Evolutionary conservation across 805 yeast genomes (phyloP), one percentile per base, ranked within the genome.

Genomic region (Kodamaea hsintzibuensis): DNA sequence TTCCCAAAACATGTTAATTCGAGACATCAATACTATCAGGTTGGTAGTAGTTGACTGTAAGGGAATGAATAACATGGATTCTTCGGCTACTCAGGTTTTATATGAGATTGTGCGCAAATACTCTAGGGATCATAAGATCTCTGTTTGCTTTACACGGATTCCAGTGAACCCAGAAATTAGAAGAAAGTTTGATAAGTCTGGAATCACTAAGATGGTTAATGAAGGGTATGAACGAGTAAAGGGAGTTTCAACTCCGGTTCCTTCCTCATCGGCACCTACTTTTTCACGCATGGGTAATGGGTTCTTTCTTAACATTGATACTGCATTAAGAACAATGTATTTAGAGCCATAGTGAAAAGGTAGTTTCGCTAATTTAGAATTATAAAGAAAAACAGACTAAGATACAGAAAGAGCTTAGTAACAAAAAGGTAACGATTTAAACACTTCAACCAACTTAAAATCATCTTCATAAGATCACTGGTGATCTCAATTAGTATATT

Each of bases 41-140:
- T 78, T 81, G 55, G 75, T 91, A n/a, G 74, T 91, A 0, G 81
- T 91, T 61, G 96, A 91, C 62, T 69, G 92, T 57, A 79, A 85
- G 53, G 96, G 96, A 1, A 88, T 91, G 96, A 82, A 88, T 2
- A 79, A 79, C 3, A 78, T 91, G 52, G 97, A 91, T 60, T 82
- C 96, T 0, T 80, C 90, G 0, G 96, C 96, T 0, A 85, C 89
- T 0, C 91, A 89, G 59, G 85, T 85, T 2, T 70, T 91, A 44
- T 65, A 68, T 52, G 90, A 85, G 56, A 82, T 88, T n/a, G 70
- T 91, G 2, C 60, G 67, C 1, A 71, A 76, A 12, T 89, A 89
- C 64, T 55, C 58, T 33, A 72, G 71, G n/a, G 74, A 67, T 14
- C 75, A 86, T 47, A 76, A 76, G 1, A 83, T 88, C 7, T 68